Percentiles rank a stretch among this genome's conserved stretches.
phyloP scores from a whole-genome alignment of 345 rosid species.

The Gossypium turneri region DNA sequence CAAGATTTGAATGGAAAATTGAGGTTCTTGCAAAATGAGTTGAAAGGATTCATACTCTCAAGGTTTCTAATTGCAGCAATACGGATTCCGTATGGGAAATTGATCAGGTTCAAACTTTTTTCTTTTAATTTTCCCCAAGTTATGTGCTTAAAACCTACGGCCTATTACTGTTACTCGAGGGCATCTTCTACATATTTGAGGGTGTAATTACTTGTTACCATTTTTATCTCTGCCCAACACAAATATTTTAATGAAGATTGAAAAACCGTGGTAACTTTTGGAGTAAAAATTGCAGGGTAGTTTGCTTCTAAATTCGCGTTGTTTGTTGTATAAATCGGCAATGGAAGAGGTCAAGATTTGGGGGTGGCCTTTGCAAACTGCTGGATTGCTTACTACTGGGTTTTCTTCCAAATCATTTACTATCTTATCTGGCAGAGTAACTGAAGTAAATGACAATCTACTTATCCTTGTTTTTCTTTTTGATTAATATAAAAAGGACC shows the following conservation, averaged over 20 bases:
- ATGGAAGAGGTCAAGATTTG: slow-evolving; percentile 78
- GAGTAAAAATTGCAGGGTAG: slow-evolving; percentile 44
- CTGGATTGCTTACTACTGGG: slow-evolving; percentile 58
- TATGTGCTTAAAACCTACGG: too few species aligned
- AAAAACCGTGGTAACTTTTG: neutral
- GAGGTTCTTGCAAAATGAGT: slow-evolving; percentile 45
- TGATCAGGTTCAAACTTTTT: slow-evolving; percentile 46
- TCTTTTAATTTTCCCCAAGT: neutral
- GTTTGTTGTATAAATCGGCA: slow-evolving; percentile 63
- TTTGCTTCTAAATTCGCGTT: slow-evolving; percentile 50
- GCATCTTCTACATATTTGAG: too few species aligned
- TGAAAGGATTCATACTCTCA: slow-evolving; percentile 30
- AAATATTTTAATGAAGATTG: neutral
- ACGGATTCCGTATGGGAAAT: slow-evolving; percentile 54
- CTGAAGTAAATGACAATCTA: slow-evolving; percentile 46
- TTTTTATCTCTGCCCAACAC: neutral
- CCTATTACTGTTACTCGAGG: too few species aligned
- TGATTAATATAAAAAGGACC: neutral
- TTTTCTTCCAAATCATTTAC: slow-evolving; percentile 52
- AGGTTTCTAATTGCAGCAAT: slow-evolving; percentile 50
- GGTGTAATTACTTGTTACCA: too few species aligned
- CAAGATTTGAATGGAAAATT: slow-evolving; percentile 39
- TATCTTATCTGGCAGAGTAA: slow-evolving; percentile 69
- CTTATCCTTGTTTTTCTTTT: neutral
- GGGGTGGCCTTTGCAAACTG: slow-evolving; percentile 97